Evolutionary conservation across 768 basidiomycete genomes (phyloP), one percentile per base, ranked within the genome.

Genomic region (Leccinum boreale): DNA sequence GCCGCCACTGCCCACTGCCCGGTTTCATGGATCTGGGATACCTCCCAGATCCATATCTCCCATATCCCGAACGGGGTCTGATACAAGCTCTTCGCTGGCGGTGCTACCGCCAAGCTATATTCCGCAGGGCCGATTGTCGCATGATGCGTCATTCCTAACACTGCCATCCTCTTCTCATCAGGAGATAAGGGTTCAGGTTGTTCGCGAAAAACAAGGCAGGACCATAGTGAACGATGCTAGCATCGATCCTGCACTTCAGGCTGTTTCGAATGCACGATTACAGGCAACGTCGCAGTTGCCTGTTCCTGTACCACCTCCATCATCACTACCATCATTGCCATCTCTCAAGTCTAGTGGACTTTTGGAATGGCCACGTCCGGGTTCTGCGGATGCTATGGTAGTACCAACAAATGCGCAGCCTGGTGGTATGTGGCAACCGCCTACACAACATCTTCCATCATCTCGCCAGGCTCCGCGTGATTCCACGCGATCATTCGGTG

Each of bases 321-420:
- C 65, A 15, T 57, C 60, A n/a, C 80, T 74, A 61, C 49, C 49
- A 50, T 83, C 85, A 19, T 72, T 90, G 58, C 89, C 89, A 31
- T 90, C 89, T 36, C 74, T 90, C 54, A 90, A 89, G 71, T 82
- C 85, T 31, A 88, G 86, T 61, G 89, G 89, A 21, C 76, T 90
- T 47, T 74, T 90, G 42, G 86, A 89, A 62, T 72, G 73, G 73
- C 67, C 67, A n/a, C 69, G 50, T 76, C 79, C 57, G 80, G 83
- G 83, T 57, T 72, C 77, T 50, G 58, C 72, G 57, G 72, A 71
- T 61, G 62, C 57, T 19, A 54, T 53, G 29, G 52, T 55, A 17
- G 52, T 56, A 44, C 31, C 64, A 11, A 24, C 70, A 10, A 19
- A 50, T 17, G 28, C 58, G 23, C 64, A 61, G 29, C 5, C 63